Evolutionary conservation across 345 rosid genomes (phyloP).

Genomic region (Fremontodendron californicum): DNA sequence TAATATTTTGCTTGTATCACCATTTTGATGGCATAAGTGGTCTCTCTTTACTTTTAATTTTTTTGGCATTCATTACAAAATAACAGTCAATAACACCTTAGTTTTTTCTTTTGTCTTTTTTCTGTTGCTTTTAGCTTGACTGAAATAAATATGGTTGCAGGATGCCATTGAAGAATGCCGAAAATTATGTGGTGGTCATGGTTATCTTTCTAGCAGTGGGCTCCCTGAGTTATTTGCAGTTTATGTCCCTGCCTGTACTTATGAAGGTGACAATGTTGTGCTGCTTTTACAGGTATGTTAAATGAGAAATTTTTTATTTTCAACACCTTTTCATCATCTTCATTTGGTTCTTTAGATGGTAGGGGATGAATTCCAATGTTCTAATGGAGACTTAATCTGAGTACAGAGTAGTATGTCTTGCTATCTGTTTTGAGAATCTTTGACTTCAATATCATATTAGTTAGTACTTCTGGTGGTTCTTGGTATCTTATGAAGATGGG

Average conservation of each 20-base stretch:
- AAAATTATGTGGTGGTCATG: slow-evolving; percentile 98
- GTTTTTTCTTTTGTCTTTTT: not conserved
- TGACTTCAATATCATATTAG: not conserved
- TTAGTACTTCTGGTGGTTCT: not conserved
- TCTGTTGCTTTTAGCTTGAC: not conserved
- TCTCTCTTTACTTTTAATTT: not conserved
- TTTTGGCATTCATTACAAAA: not conserved
- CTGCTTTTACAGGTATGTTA: slow-evolving; percentile 73
- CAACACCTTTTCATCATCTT: not conserved
- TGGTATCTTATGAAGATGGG: not conserved
- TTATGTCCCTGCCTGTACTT: slow-evolving; percentile 90
- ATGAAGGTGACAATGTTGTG: slow-evolving; percentile 96
- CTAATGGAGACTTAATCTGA: not conserved
- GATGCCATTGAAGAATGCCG: slow-evolving; percentile 98
- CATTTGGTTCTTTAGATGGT: not conserved
- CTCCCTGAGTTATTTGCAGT: slow-evolving; percentile 97
- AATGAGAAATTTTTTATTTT: not conserved
- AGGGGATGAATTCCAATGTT: not conserved
- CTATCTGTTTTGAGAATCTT: not conserved
- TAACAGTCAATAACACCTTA: not conserved
- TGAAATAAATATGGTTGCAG: slow-evolving; percentile 35
- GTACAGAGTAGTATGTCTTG: not conserved
- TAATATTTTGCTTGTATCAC: not conserved
- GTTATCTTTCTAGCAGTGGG: slow-evolving; percentile 89
- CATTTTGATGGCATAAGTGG: not conserved